Percentiles rank a stretch among this genome's conserved stretches.
These are phyloP conservation scores for Colletotrichum scovillei DNA, from an alignment of 2,329 filamentous ascomycete species.

Conservation along the genomic window DNA sequence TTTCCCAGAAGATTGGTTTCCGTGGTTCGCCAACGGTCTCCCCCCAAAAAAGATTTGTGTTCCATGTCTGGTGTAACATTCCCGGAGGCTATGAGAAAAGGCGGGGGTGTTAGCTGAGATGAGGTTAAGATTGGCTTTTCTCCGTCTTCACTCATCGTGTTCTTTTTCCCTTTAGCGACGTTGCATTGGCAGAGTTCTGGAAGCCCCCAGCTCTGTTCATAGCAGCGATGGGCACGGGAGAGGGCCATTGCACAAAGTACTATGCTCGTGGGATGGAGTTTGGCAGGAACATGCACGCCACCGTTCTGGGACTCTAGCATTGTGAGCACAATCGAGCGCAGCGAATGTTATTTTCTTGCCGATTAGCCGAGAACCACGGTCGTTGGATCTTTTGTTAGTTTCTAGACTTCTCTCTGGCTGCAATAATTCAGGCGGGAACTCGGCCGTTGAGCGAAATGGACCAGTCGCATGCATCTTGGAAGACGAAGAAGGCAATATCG, in stretches of 20 bases:
- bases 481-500: not conserved
- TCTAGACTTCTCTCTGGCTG: not conserved
- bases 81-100: constrained; percentile 6
- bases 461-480: not conserved
- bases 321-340: not conserved
- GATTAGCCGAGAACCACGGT: not conserved
- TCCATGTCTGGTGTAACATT: constrained; percentile 14
- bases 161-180: not conserved
- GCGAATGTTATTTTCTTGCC: not conserved
- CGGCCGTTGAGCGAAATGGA: not conserved
- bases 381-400: not conserved
- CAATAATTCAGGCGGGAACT: not conserved
- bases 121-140: constrained; percentile 27
- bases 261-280: not conserved
- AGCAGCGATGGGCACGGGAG: not conserved
- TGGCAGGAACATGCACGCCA: not conserved
- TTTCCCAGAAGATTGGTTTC: constrained; percentile 1
- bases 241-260: not conserved
- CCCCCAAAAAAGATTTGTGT: not conserved
- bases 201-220: not conserved
- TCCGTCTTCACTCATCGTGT: not conserved
- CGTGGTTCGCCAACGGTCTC: not conserved
- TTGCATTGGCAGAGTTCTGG: not conserved
- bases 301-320: not conserved
- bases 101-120: constrained; percentile 6